Percentiles rank a stretch among this genome's conserved stretches.
These are phyloP conservation scores for Harringtonia lauricola DNA, from an alignment of 2,329 filamentous ascomycete genomes.

Conservation along the genomic window DNA sequence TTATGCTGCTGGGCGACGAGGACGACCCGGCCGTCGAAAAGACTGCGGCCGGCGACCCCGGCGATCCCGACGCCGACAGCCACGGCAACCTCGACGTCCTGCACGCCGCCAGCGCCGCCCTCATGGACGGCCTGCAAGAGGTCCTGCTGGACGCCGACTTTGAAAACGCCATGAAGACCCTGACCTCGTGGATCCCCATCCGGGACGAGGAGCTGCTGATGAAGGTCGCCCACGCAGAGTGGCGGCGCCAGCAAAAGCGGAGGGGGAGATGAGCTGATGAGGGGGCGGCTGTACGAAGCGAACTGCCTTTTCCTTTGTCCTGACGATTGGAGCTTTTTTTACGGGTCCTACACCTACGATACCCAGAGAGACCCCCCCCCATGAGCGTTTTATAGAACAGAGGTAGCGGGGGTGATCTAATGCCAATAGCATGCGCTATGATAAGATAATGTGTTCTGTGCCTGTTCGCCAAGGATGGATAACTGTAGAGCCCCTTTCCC, in stretches of 20 bases:
- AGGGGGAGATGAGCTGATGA: not conserved
- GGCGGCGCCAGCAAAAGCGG: constrained; percentile 51
- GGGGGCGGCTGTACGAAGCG: no score
- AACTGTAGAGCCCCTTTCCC: no score
- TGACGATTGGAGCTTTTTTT: no score
- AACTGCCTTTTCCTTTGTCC: no score
- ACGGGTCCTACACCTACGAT: no score
- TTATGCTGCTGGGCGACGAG: constrained; percentile 63
- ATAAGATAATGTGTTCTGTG: no score
- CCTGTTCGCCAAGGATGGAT: no score
- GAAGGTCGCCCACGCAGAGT: constrained; percentile 80
- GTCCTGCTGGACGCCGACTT: constrained; percentile 89
- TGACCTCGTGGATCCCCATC: constrained; percentile 89
- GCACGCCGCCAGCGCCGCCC: constrained; percentile 78
- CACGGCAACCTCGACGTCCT: constrained; percentile 56
- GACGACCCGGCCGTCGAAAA: not conserved
- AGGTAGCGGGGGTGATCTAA: no score
- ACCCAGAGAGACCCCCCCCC: no score
- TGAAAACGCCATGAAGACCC: constrained; percentile 93
- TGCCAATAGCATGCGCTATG: no score
- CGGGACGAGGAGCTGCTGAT: constrained; percentile 91
- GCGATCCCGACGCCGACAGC: not conserved
- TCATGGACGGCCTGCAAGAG: constrained; percentile 83
- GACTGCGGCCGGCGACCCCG: not conserved
- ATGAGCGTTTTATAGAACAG: no score